phyloP scores from a whole-genome alignment of 2,329 filamentous ascomycete genomes.

The Scytalidium lignicola region DNA sequence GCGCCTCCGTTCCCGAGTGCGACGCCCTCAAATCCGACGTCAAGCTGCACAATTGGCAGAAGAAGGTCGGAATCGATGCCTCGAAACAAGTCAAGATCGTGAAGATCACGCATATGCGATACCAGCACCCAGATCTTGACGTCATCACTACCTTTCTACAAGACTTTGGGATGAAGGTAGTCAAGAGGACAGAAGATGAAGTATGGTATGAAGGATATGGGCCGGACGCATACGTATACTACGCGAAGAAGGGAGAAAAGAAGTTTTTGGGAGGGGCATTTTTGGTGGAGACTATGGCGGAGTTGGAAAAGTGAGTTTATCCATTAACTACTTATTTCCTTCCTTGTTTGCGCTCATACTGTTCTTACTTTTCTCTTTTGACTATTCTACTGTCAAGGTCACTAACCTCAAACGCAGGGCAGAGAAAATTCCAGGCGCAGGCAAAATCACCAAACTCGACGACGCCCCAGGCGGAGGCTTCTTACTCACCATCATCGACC shows the following conservation, averaged over 20 bases:
- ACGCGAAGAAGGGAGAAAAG: conserved; percentile 41
- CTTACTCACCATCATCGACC: conserved; percentile 40
- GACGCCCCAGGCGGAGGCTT: conserved; percentile 49
- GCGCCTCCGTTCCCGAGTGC: neutral
- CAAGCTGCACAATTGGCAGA: neutral
- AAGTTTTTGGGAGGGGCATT: conserved; percentile 53
- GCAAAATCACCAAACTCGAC: conserved; percentile 38
- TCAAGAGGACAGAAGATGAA: conserved; percentile 25
- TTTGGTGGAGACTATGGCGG: conserved; percentile 47
- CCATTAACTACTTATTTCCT: neutral
- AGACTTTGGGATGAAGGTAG: conserved; percentile 29
- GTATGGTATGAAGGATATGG: conserved; percentile 57
- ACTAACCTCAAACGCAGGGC: neutral
- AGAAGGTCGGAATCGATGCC: conserved; percentile 31
- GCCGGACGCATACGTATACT: conserved; percentile 51
- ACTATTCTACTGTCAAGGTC: conserved; percentile 11
- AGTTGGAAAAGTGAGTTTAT: conserved; percentile 38
- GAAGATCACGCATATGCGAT: conserved; percentile 46
- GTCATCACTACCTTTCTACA: conserved; percentile 38
- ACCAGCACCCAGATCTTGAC: conserved; percentile 45
- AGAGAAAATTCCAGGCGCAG: conserved; percentile 35
- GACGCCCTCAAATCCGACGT: neutral
- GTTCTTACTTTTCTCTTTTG: neutral
- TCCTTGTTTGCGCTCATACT: neutral
- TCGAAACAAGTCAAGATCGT: conserved; percentile 40